phyloP scores from a whole-genome alignment of 2,329 filamentous ascomycete genomes.

The Colletotrichum spinosum region DNA sequence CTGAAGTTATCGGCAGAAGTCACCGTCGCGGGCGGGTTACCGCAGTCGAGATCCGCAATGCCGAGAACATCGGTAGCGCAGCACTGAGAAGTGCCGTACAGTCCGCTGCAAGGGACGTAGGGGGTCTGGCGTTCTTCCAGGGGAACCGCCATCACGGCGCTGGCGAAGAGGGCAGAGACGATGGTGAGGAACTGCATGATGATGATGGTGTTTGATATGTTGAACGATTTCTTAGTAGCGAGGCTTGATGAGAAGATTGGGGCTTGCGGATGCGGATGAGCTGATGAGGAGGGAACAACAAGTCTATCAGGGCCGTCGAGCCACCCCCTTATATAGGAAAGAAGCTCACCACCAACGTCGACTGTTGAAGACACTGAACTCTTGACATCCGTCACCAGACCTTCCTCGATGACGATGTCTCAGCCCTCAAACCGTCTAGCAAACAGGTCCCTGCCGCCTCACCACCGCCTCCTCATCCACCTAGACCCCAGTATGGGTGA shows the following conservation, averaged over 20 bases:
- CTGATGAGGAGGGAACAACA: slow-evolving; percentile 4
- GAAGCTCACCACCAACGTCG: too few relatives aligned
- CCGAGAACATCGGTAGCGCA: slow-evolving; percentile 72
- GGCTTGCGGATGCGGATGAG: slow-evolving; percentile 12
- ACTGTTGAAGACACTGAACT: neutral
- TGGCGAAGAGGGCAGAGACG: slow-evolving; percentile 37
- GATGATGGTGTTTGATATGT: neutral
- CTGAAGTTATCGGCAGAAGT: slow-evolving; percentile 55
- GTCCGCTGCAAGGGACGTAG: slow-evolving; percentile 55
- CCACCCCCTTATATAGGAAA: slow-evolving; percentile 31
- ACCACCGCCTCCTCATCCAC: neutral
- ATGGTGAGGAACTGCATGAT: slow-evolving; percentile 38
- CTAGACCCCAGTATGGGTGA: slow-evolving; percentile 14
- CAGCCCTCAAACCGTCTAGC: neutral
- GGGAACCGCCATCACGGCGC: slow-evolving; percentile 44
- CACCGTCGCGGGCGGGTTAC: slow-evolving; percentile 53
- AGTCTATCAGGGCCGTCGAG: neutral
- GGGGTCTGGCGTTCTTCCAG: slow-evolving; percentile 49
- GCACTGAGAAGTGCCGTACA: slow-evolving; percentile 63
- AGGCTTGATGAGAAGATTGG: neutral
- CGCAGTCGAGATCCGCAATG: slow-evolving; percentile 68
- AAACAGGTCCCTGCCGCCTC: slow-evolving; percentile 7
- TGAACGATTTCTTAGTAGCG: neutral
- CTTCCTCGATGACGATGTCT: slow-evolving; percentile 29
- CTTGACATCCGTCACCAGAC: slow-evolving; percentile 32